Evolutionary conservation across 352 stramenopile species (phyloP), one percentile per base, ranked within the genome.

Genomic region (Phytophthora tubulina): DNA sequence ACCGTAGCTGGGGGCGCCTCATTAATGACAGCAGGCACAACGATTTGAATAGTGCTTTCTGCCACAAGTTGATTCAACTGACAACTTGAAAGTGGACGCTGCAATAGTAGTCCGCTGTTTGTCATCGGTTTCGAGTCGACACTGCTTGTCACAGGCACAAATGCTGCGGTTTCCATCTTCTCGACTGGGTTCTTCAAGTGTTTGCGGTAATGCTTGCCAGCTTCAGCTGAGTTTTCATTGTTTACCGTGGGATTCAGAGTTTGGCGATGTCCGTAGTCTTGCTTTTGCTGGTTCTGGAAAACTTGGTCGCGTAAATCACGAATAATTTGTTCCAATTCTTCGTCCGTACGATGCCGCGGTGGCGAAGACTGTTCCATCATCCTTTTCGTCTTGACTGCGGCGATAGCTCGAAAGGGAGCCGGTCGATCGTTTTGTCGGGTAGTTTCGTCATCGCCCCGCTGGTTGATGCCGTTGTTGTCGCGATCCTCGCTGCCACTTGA

Each of bases 141-240:
- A 42, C 39, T 61, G 10, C 31, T 13, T 30, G 64, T 32, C 9
- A 41, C 46, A 51, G 70, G 49, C 4, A 50, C 35, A 42, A 13
- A 57, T 50, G 49, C 36, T 4, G 30, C 46, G 52, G 62, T 35
- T 38, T 79, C 53, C 75, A 91, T 77, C 32, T 70, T 83, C 60
- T 93, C 85, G 2, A 93, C 35, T 0, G 85, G 80, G 27, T 87
- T 93, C 62, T 93, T 93, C 5, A 93, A 59, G 61, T 93, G 76
- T 39, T 79, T 86, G 2, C 67, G 75, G 15, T 67, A 52, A 33
- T 76, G 72, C 11, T 14, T 60, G 3, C 63, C 51, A 13, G 32
- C 64, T 0, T 74, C 52, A 32, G 27, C 38, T 17, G 7, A 11
- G 11, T 53, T 32, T n/a, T 64, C 41, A 2, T 31, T 49, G 11